These are phyloP conservation scores for Viola odorata DNA, from an alignment of 345 rosid species.

Conservation along the genomic window DNA sequence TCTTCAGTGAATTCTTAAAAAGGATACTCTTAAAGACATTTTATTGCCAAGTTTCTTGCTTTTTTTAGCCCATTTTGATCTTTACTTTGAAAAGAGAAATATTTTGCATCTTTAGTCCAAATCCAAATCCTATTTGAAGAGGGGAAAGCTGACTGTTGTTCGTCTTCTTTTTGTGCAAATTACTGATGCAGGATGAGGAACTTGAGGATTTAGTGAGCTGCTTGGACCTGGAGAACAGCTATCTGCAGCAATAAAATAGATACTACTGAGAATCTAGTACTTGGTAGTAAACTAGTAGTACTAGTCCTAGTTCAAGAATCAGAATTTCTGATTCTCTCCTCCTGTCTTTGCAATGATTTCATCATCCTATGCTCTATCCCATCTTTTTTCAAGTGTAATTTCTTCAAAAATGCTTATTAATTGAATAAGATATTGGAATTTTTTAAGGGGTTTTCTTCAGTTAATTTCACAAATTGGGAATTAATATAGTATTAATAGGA, in stretches of 20 bases:
- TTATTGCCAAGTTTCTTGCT: not conserved
- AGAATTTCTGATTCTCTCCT: constrained; percentile 3
- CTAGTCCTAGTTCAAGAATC: constrained; percentile 8
- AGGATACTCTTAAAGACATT: not conserved
- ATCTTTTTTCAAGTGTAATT: not conserved
- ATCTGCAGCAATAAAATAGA: constrained; percentile 23
- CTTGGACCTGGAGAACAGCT: not conserved
- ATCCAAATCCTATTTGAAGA: not conserved
- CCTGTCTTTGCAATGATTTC: not conserved
- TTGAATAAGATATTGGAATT: too few species aligned
- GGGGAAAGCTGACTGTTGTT: not conserved
- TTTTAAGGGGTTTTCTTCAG: too few species aligned
- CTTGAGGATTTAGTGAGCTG: constrained; percentile 29
- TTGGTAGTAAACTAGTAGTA: too few species aligned
- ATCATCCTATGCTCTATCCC: not conserved
- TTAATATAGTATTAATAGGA: too few species aligned
- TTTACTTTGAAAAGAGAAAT: not conserved
- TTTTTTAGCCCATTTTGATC: not conserved
- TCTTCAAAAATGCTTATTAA: not conserved
- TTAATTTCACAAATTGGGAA: too few species aligned
- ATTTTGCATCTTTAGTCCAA: not conserved
- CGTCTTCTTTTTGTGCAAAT: not conserved
- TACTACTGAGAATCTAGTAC: too few species aligned
- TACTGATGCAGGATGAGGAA: constrained; percentile 44
- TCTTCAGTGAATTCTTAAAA: too few species aligned